Conservation (phyloP, 2,329 filamentous ascomycete species). For the Beauveria pseudobassiana region DNA sequence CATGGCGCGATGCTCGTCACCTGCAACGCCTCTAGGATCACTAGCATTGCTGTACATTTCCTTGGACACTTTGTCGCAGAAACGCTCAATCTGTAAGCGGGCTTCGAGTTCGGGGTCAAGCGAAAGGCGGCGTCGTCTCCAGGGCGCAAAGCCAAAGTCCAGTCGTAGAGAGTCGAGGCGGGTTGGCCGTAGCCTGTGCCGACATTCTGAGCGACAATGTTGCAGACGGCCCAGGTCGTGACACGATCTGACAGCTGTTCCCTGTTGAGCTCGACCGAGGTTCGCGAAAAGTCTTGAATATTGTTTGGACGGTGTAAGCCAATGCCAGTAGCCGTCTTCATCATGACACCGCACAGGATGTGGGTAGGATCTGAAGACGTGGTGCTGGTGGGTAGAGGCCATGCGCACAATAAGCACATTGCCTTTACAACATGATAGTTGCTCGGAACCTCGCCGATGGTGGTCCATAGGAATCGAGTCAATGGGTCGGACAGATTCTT, state of each 20-base stretch:
- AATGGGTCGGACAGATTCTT: slow-evolving; percentile 60
- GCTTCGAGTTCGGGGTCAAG: slow-evolving; percentile 57
- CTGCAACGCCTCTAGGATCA: slow-evolving; percentile 61
- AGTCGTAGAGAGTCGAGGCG: slow-evolving; percentile 70
- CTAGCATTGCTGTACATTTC: slow-evolving; percentile 73
- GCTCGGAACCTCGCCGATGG: slow-evolving; percentile 68
- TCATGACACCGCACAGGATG: slow-evolving; percentile 75
- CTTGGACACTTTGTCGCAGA: slow-evolving; percentile 70
- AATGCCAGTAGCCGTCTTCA: slow-evolving; percentile 79
- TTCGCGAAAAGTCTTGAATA: slow-evolving; percentile 74
- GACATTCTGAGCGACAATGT: slow-evolving; percentile 73
- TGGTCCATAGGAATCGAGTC: slow-evolving; percentile 67
- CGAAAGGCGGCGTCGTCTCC: slow-evolving; percentile 53
- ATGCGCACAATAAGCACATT: slow-evolving; percentile 70
- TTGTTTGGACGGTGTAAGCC: slow-evolving; percentile 74
- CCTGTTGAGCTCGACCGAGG: slow-evolving; percentile 65
- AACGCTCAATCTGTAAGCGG: slow-evolving; percentile 63
- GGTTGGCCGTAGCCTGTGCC: slow-evolving; percentile 81
- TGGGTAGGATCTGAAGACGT: slow-evolving; percentile 75
- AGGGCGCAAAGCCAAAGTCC: slow-evolving; percentile 56
- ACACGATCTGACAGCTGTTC: slow-evolving; percentile 74
- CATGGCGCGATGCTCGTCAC: slow-evolving; percentile 59
- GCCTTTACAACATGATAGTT: slow-evolving; percentile 78
- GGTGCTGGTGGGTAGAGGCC: slow-evolving; percentile 76
- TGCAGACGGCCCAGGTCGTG: slow-evolving; percentile 77